A percentile compares a stretch with the other conserved stretches of the same genome.
These are phyloP conservation scores for Fraxinus ornus DNA, from an alignment of 305 asterid genomes.

Conservation along the genomic window DNA sequence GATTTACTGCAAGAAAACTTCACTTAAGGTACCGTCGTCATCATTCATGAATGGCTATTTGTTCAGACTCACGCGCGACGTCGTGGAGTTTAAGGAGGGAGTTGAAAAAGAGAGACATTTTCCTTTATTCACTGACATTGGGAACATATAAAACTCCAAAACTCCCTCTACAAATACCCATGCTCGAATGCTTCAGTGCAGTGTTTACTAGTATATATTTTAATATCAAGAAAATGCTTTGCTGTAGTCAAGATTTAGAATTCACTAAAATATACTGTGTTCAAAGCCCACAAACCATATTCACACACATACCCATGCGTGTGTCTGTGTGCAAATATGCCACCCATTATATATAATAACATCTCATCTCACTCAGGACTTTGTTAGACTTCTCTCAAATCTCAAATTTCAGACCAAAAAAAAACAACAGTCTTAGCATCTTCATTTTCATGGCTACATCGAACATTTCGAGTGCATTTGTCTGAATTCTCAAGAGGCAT, in stretches of 20 bases:
- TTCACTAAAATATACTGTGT: slow-evolving; percentile 32
- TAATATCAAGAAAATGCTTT: slow-evolving; percentile 9
- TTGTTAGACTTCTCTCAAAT: background rate
- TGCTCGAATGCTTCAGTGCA: background rate
- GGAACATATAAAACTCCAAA: slow-evolving; percentile 2
- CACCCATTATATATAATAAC: background rate
- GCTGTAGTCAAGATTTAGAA: slow-evolving; percentile 35
- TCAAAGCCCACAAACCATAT: slow-evolving; percentile 15
- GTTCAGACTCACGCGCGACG: background rate
- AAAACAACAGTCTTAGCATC: background rate
- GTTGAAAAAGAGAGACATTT: slow-evolving; percentile 9
- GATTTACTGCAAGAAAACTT: background rate
- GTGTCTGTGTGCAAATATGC: background rate
- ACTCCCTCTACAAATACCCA: slow-evolving; percentile 6
- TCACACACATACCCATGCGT: background rate
- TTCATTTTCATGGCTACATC: background rate
- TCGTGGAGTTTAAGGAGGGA: background rate
- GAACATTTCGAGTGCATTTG: background rate
- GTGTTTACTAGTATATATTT: background rate
- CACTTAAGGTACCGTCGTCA: background rate
- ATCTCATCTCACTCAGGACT: slow-evolving; percentile 11
- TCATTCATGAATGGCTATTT: background rate
- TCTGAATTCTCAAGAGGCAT: background rate
- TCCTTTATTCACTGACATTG: slow-evolving; percentile 16
- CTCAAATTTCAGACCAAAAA: background rate